phyloP scores from a whole-genome alignment of 257 asterid genomes.

The Paulownia fortunei region DNA sequence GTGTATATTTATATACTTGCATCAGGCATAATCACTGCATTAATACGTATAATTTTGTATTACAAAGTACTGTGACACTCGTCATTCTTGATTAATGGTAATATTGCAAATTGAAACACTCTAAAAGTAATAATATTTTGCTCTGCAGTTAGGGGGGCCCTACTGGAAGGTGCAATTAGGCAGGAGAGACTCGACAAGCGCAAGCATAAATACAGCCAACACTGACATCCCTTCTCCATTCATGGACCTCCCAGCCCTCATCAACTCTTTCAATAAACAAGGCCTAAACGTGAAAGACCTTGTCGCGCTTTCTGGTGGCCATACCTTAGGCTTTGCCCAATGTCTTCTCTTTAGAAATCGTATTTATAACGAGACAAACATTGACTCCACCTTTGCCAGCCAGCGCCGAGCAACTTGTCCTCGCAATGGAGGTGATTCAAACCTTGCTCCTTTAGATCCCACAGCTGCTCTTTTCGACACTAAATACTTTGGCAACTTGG shows the following conservation, averaged over 20 bases:
- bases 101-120: too few species aligned
- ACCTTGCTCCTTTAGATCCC: conserved; percentile 46
- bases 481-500: conserved; percentile 39
- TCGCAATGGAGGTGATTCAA: conserved; percentile 40
- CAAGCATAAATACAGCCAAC: conserved; percentile 42
- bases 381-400: conserved; percentile 38
- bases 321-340: conserved; percentile 55
- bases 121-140: too few species aligned
- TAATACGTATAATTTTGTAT: too few species aligned
- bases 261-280: conserved; percentile 40
- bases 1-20: neutral
- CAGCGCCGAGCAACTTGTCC: conserved; percentile 47
- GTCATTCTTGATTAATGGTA: neutral
- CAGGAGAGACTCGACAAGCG: conserved; percentile 59
- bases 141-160: conserved; percentile 57
- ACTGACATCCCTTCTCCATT: conserved; percentile 49
- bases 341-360: conserved; percentile 44
- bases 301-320: conserved; percentile 60
- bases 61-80: too few species aligned
- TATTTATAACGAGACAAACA: conserved; percentile 39
- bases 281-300: conserved; percentile 47
- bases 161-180: conserved; percentile 54
- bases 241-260: conserved; percentile 42
- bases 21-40: too few species aligned
- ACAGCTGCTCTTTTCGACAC: conserved; percentile 40